Percentiles rank a stretch among this genome's conserved stretches.
Evolutionary conservation across 129 eudicot genomes (phyloP).

Genomic region (Solidago caesia): DNA sequence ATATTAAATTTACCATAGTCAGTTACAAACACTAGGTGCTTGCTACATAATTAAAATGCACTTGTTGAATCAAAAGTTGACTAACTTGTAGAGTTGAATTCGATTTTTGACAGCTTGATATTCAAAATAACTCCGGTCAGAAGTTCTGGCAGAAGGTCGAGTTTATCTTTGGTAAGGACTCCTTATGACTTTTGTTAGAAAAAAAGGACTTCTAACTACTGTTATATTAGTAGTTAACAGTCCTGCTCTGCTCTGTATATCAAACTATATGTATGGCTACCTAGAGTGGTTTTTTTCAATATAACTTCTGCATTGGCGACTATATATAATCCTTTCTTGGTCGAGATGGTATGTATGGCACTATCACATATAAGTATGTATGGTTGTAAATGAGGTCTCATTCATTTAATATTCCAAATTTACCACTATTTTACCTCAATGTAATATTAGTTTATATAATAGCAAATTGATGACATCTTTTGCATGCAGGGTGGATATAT

Average conservation of each 20-base stretch:
- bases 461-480: conserved; percentile 18
- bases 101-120: conserved; percentile 71
- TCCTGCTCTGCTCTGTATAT: neutral
- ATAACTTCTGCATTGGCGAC: neutral
- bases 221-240: neutral
- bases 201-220: conserved; percentile 27
- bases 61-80: neutral
- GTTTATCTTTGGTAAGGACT: conserved; percentile 75
- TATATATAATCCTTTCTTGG: neutral
- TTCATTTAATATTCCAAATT: neutral
- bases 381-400: neutral
- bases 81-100: conserved; percentile 4
- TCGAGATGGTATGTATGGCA: neutral
- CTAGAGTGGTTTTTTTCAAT: conserved; percentile 14
- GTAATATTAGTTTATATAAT: conserved; percentile 14
- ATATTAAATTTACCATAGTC: conserved; percentile 3
- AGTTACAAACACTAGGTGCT: conserved; percentile 4
- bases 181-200: conserved; percentile 1
- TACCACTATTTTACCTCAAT: conserved; percentile 8
- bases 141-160: conserved; percentile 81
- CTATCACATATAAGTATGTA: neutral
- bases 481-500: conserved; percentile 81
- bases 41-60: conserved; percentile 7
- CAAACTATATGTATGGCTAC: conserved; percentile 5
- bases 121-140: conserved; percentile 79